Percentiles rank a stretch among this genome's conserved stretches.
phyloP scores from a whole-genome alignment of 1,284 basidiomycete genomes.

The Rhodotorula sp. region DNA sequence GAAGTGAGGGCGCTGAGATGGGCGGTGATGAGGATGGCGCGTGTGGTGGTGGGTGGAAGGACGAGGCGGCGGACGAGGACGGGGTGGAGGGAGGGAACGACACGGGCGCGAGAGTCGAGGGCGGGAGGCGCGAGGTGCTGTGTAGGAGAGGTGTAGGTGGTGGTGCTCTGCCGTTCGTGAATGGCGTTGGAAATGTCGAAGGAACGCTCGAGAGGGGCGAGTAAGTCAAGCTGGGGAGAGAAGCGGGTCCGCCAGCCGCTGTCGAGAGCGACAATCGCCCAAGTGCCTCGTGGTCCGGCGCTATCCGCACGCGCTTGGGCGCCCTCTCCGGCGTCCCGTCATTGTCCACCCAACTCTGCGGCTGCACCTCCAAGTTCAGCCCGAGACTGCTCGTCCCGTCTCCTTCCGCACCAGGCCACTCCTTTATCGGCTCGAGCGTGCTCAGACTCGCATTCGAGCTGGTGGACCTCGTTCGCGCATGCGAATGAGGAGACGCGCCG shows the following conservation, averaged over 20 bases:
- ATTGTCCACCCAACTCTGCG: neutral
- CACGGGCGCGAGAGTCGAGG: neutral
- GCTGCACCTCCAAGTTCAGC: neutral
- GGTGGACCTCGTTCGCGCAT: neutral
- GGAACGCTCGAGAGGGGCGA: neutral
- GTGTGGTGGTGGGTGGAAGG: neutral
- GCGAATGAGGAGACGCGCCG: neutral
- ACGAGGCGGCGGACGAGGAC: too few relatives aligned
- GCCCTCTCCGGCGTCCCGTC: neutral
- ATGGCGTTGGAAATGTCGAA: too few relatives aligned
- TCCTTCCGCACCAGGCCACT: slow-evolving; percentile 8
- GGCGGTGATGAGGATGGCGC: neutral
- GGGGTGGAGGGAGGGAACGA: neutral
- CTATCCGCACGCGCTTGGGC: slow-evolving; percentile 5
- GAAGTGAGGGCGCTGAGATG: neutral
- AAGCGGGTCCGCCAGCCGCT: neutral
- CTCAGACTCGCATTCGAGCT: neutral
- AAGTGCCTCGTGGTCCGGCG: slow-evolving; percentile 22
- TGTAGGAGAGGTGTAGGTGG: too few relatives aligned
- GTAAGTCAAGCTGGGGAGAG: neutral
- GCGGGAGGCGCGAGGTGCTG: neutral
- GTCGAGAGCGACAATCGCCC: slow-evolving; percentile 8
- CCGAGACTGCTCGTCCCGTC: neutral
- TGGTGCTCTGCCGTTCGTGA: too few relatives aligned
- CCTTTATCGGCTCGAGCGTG: neutral